Base-by-base conservation (phyloP, 345 rosid genomes). In the Heritiera fomes region DNA sequence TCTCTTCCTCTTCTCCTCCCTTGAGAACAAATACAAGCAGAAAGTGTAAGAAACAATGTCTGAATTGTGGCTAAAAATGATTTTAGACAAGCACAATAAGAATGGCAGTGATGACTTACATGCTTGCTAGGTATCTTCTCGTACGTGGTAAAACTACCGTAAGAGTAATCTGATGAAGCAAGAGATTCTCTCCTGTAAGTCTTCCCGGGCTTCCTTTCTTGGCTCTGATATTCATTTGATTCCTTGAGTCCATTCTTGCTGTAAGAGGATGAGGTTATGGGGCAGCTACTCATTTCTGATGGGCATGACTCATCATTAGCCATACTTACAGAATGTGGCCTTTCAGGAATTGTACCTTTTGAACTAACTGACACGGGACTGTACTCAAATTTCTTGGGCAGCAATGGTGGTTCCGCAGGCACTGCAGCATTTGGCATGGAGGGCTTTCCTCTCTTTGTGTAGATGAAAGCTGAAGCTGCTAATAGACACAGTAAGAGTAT, bases 61-160 rank as follows among this genome's bases (percentile, higher is more conserved):
- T 49, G 38, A 40, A 3, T 40, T 3, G 43, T 40, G 43, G 43
- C 15, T 6, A 43, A 5, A 49, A 67, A 14, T 15, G 32, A 40
- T 66, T 55, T 5, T 2, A 49, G 64, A 62, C 14, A 43, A 67
- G 20, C 41, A 2, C 3, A 53, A 56, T 15, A 38, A 28, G 63
- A 71, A 55, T 47, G 45, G 41, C 34, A 59, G 50, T 23, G n/a
- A 14, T 32, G 43, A 80, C 96, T 87, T 74, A 94, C 98, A 49
- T 73, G 85, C 83, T 93, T 90, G 86, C n/a, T 77, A 10, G 89
- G 83, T 47, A 93, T 75, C 78, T 86, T 93, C 85, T 95, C 94
- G 30, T 88, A 95, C 1, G 92, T 84, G 67, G 97, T 95, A 86
- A 91, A 93, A 78, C 98, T 91, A 60, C 98, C 97, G 3, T 89